Evolutionary conservation across 2,329 filamentous ascomycete genomes (phyloP).

Genomic region (Ophiostoma sp.): DNA sequence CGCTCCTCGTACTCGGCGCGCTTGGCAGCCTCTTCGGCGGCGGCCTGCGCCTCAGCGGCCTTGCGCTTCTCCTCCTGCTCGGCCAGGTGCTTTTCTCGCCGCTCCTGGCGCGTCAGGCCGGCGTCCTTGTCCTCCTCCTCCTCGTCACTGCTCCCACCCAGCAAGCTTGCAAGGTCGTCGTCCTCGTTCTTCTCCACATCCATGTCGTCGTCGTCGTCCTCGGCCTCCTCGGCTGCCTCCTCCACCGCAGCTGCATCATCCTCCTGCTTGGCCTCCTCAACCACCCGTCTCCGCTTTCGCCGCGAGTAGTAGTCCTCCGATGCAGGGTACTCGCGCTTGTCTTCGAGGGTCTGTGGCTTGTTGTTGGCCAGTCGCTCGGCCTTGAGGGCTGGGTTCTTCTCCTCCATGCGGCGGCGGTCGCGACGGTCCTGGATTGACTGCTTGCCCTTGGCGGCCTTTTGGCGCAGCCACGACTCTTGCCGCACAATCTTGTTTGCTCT

Average conservation of each 20-base stretch:
- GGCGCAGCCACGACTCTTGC: constrained; percentile 69
- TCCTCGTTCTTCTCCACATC: constrained; percentile 19
- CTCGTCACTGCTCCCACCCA: constrained; percentile 41
- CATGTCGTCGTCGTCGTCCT: constrained; percentile 40
- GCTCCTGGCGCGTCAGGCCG: constrained; percentile 34
- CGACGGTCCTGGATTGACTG: constrained; percentile 71
- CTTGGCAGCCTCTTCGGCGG: constrained; percentile 38
- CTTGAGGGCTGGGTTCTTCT: constrained; percentile 70
- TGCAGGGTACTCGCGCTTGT: constrained; percentile 87
- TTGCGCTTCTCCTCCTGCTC: constrained; percentile 33
- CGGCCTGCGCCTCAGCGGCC: constrained; percentile 20
- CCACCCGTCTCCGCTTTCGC: constrained; percentile 51
- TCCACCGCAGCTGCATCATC: constrained; percentile 40
- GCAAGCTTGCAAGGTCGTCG: constrained; percentile 27
- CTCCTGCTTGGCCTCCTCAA: constrained; percentile 41
- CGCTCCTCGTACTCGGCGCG: constrained; percentile 61
- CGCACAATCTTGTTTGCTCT: constrained; percentile 71
- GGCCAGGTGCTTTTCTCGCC: constrained; percentile 42
- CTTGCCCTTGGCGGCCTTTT: constrained; percentile 49
- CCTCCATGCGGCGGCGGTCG: constrained; percentile 76
- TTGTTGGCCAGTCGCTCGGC: constrained; percentile 70
- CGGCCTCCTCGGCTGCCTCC: constrained; percentile 38
- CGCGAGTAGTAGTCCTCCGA: constrained; percentile 56
- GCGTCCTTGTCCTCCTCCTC: constrained; percentile 38
- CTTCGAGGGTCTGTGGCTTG: constrained; percentile 74